phyloP scores from a whole-genome alignment of 2,329 filamentous ascomycete species.

The Thelonectria discophora region DNA sequence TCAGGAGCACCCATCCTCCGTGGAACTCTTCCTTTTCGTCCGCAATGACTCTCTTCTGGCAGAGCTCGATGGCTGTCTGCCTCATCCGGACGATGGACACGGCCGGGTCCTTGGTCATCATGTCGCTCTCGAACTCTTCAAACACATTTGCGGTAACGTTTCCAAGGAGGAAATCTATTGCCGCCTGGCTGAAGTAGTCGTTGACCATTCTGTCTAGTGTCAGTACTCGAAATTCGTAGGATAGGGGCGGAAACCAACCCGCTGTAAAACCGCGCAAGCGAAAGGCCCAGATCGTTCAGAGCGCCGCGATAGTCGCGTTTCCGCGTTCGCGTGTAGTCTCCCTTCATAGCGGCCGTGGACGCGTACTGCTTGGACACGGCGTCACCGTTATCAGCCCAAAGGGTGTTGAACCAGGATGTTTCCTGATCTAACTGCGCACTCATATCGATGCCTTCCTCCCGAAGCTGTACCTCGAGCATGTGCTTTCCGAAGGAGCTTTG shows the following conservation, averaged over 20 bases:
- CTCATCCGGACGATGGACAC: conserved; percentile 86
- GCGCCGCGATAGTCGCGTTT: conserved; percentile 93
- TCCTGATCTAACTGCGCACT: conserved; percentile 78
- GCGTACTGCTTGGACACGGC: conserved; percentile 96
- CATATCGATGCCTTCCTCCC: conserved; percentile 78
- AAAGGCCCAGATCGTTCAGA: conserved; percentile 89
- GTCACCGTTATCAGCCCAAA: conserved; percentile 98
- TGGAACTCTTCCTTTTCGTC: conserved; percentile 86
- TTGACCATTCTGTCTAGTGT: conserved; percentile 82
- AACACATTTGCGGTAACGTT: conserved; percentile 87
- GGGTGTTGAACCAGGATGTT: conserved; percentile 91
- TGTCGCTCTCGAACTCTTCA: conserved; percentile 91
- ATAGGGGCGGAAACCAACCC: conserved; percentile 56
- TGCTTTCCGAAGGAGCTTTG: conserved; percentile 90
- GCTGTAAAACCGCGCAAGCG: conserved; percentile 78
- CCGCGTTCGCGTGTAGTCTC: conserved; percentile 91
- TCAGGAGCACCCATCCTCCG: conserved; percentile 88
- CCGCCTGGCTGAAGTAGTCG: conserved; percentile 95
- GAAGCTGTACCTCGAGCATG: conserved; percentile 82
- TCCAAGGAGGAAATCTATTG: conserved; percentile 92
- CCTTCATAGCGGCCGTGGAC: conserved; percentile 93
- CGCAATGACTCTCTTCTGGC: conserved; percentile 84
- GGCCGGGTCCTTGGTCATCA: conserved; percentile 92
- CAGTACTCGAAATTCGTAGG: conserved; percentile 14
- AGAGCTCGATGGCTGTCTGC: conserved; percentile 89